Percentiles rank a stretch among this genome's conserved stretches.
Conservation (phyloP, 2,329 filamentous ascomycete species). For the Aspergillus latus region DNA sequence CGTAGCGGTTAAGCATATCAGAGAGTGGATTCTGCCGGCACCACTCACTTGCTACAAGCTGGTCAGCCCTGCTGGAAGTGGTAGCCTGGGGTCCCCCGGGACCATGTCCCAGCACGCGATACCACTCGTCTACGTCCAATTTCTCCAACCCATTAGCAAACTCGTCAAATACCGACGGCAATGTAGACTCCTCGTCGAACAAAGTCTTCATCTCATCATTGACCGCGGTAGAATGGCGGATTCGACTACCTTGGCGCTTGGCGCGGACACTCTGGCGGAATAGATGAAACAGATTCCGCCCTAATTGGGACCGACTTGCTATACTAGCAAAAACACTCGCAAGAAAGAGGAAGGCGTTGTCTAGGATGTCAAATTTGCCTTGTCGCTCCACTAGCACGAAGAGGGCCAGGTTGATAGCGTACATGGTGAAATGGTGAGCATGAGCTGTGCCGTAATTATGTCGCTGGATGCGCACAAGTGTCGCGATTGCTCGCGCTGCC, state of each 20-base stretch:
- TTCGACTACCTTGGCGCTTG: constrained; percentile 32
- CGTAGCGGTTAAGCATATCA: constrained; percentile 42
- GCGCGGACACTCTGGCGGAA: constrained; percentile 36
- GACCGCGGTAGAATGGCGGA: constrained; percentile 24
- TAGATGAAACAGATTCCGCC: constrained; percentile 37
- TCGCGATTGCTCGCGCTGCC: constrained; percentile 34
- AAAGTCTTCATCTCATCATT: constrained; percentile 35
- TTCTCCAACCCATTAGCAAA: constrained; percentile 37
- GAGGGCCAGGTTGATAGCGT: constrained; percentile 40
- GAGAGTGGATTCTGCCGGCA: constrained; percentile 23
- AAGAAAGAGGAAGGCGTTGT: constrained; percentile 36
- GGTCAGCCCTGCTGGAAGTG: too few relatives aligned
- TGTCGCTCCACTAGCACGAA: constrained; percentile 34
- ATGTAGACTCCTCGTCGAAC: constrained; percentile 29
- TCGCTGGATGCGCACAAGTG: constrained; percentile 31
- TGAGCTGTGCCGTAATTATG: constrained; percentile 36
- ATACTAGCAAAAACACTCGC: constrained; percentile 36
- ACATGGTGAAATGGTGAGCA: constrained; percentile 40
- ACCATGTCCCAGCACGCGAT: constrained; percentile 24
- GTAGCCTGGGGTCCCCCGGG: too few relatives aligned
- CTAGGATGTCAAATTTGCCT: constrained; percentile 32
- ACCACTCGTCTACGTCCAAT: constrained; percentile 33
- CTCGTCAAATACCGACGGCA: constrained; percentile 28
- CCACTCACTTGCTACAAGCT: too few relatives aligned
- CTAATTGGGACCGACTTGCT: constrained; percentile 35